Percentiles rank a stretch among this genome's conserved stretches.
Conservation (phyloP, 2,329 filamentous ascomycete genomes). For the Zymoseptoria brevis region DNA sequence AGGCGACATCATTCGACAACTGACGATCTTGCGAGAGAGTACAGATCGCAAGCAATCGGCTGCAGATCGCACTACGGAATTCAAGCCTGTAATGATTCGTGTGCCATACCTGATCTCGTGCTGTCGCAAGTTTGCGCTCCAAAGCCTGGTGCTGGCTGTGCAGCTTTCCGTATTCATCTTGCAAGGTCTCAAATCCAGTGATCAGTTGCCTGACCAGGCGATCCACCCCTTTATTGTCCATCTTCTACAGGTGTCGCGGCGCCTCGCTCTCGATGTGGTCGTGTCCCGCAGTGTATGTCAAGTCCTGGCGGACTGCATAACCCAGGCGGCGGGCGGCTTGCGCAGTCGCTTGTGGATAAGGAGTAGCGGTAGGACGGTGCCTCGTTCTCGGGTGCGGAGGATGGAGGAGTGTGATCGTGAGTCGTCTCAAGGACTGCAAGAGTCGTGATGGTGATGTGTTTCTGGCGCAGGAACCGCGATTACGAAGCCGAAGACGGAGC, state of each 20-base stretch:
- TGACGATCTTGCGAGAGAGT: slow-evolving; percentile 39
- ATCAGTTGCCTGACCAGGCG: slow-evolving; percentile 33
- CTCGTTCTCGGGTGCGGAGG: background rate
- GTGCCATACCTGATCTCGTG: slow-evolving; percentile 41
- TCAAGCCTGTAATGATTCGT: background rate
- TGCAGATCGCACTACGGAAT: slow-evolving; percentile 28
- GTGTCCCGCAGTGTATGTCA: background rate
- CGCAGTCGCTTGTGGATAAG: background rate
- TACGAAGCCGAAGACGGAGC: background rate
- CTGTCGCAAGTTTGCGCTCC: slow-evolving; percentile 41
- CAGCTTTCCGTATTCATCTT: slow-evolving; percentile 40
- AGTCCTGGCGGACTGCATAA: background rate
- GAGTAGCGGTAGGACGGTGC: background rate
- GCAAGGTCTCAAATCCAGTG: slow-evolving; percentile 41
- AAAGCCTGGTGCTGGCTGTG: slow-evolving; percentile 38
- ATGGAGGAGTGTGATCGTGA: background rate
- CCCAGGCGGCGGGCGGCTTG: background rate
- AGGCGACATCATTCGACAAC: slow-evolving; percentile 13
- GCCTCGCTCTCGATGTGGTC: background rate
- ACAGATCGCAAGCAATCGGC: slow-evolving; percentile 46
- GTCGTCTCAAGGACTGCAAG: background rate
- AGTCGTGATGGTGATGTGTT: background rate
- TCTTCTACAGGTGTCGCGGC: background rate
- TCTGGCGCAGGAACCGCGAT: background rate
- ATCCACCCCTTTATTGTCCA: slow-evolving; percentile 13